These are phyloP conservation scores for Lodderomyces metapsilosis DNA, from an alignment of 1,139 yeast species.

Conservation along the genomic window DNA sequence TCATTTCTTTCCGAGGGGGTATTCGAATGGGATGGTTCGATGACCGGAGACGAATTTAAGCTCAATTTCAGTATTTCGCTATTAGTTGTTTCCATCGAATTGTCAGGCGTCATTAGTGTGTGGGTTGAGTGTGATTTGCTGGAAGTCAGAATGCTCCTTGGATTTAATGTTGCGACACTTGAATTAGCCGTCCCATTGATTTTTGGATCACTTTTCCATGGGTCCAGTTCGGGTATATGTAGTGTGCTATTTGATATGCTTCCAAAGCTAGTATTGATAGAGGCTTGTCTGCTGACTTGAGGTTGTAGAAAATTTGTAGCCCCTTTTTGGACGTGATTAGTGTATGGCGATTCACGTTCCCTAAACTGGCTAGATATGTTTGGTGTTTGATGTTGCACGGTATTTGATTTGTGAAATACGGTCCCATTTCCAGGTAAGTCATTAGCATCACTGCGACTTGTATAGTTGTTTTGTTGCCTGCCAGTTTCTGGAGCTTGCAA, in stretches of 20 bases:
- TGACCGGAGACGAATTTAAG: background rate
- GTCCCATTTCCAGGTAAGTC: background rate
- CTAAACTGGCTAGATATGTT: background rate
- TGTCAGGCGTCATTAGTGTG: background rate
- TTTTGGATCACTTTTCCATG: background rate
- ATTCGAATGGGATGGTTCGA: too few species aligned
- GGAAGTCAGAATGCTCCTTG: background rate
- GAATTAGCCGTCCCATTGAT: background rate
- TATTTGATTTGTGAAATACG: background rate
- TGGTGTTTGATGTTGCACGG: background rate
- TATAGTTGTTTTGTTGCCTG: background rate
- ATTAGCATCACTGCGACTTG: background rate
- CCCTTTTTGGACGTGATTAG: background rate
- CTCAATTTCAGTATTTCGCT: background rate
- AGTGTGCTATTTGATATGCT: background rate
- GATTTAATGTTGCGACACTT: background rate
- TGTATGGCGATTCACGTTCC: background rate
- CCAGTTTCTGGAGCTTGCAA: background rate
- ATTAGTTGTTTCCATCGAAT: background rate
- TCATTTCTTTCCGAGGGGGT: background rate
- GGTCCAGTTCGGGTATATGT: background rate
- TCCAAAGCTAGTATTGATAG: background rate
- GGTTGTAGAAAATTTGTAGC: background rate
- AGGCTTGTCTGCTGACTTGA: background rate
- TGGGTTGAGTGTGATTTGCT: background rate